Evolutionary conservation across 805 yeast genomes (phyloP).

Genomic region (Metschnikowia anglica): DNA sequence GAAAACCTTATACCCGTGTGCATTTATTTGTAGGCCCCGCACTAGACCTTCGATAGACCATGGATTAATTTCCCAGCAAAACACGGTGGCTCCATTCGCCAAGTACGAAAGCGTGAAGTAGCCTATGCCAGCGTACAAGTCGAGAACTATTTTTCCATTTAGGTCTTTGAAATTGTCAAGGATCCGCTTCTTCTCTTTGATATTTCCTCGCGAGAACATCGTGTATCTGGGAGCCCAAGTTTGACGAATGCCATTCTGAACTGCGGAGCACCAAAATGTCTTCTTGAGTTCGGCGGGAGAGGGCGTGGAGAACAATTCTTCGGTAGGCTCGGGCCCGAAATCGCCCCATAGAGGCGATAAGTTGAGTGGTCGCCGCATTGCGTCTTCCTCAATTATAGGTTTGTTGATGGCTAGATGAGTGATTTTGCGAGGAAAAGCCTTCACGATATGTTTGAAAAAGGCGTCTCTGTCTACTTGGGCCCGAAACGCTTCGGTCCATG

Average conservation of each 20-base stretch:
- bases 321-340: slow-evolving; percentile 50
- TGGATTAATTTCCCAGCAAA: slow-evolving; percentile 83
- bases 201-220: slow-evolving; percentile 86
- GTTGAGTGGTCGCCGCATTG: slow-evolving; percentile 63
- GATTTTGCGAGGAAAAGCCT: slow-evolving; percentile 11
- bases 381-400: slow-evolving; percentile 58
- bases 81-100: slow-evolving; percentile 50
- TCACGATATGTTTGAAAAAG: slow-evolving; percentile 19
- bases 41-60: slow-evolving; percentile 77
- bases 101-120: slow-evolving; percentile 75
- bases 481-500: slow-evolving; percentile 29
- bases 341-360: slow-evolving; percentile 62
- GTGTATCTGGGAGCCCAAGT: slow-evolving; percentile 84
- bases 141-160: slow-evolving; percentile 50
- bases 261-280: slow-evolving; percentile 70
- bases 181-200: slow-evolving; percentile 74
- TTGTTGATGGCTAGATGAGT: slow-evolving; percentile 72
- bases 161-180: slow-evolving; percentile 43
- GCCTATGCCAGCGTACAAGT: slow-evolving; percentile 83
- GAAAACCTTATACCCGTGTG: slow-evolving; percentile 23
- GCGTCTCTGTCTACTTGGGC: slow-evolving; percentile 8
- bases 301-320: slow-evolving; percentile 21
- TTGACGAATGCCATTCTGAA: slow-evolving; percentile 75
- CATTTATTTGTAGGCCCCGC: slow-evolving; percentile 52
- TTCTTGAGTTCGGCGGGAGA: slow-evolving; percentile 39